Evolutionary conservation across 2,329 filamentous ascomycete genomes (phyloP).

Genomic region (Aureobasidium sp.): DNA sequence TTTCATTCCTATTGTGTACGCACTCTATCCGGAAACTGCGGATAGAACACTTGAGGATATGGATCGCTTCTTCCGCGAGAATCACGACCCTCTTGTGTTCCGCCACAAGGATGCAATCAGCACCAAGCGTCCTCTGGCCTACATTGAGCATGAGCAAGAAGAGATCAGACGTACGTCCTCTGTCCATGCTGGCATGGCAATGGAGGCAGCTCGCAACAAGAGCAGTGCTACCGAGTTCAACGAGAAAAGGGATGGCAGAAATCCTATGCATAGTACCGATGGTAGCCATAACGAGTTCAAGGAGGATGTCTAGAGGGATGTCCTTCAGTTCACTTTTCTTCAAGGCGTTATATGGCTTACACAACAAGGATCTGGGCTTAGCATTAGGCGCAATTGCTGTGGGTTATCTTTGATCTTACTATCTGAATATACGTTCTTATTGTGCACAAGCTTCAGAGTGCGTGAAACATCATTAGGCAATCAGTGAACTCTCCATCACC

Average conservation of each 20-base stretch:
- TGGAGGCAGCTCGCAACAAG: constrained; percentile 6
- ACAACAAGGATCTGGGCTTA: background rate
- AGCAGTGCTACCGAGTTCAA: constrained; percentile 8
- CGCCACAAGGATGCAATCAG: constrained; percentile 40
- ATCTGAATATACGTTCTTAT: too few species aligned
- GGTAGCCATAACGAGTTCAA: background rate
- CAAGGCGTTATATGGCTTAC: background rate
- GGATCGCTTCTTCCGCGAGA: constrained; percentile 22
- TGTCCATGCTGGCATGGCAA: constrained; percentile 2
- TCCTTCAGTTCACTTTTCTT: too few species aligned
- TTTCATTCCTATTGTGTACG: constrained; percentile 41
- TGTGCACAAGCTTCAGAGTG: too few species aligned
- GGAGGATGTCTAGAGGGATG: background rate
- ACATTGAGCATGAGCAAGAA: constrained; percentile 38
- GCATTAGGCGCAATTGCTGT: background rate
- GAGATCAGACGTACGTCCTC: constrained; percentile 15
- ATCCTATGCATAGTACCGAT: background rate
- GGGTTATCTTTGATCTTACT: too few species aligned
- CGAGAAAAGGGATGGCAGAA: background rate
- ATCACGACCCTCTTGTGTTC: constrained; percentile 35
- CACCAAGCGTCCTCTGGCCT: constrained; percentile 38
- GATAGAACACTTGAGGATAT: constrained; percentile 25
- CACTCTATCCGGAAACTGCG: constrained; percentile 26
- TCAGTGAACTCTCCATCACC: too few species aligned
- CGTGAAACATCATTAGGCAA: too few species aligned